phyloP scores from a whole-genome alignment of 2,329 filamentous ascomycete species.

The Aspergillus novofumigatus region DNA sequence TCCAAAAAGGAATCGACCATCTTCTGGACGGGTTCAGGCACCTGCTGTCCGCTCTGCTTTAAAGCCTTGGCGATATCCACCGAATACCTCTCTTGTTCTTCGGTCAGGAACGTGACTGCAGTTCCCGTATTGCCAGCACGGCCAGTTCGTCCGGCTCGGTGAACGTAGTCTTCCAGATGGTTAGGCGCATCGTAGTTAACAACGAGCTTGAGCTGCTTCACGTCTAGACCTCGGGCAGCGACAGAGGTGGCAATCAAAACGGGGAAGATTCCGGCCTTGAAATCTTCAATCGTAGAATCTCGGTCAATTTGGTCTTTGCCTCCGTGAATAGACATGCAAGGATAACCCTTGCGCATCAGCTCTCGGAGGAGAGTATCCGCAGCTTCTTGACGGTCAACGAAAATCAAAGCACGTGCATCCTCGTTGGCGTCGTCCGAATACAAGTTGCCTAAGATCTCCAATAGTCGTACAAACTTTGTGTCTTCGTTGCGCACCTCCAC shows the following conservation, averaged over 20 bases:
- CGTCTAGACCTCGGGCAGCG: constrained; percentile 88
- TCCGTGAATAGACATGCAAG: constrained; percentile 89
- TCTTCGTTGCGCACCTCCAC: constrained; percentile 82
- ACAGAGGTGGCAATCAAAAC: constrained; percentile 94
- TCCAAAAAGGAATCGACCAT: constrained; percentile 69
- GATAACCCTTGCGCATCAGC: constrained; percentile 77
- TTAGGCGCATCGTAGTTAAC: constrained; percentile 95
- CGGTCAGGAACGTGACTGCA: constrained; percentile 88
- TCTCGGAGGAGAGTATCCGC: constrained; percentile 76
- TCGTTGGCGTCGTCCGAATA: constrained; percentile 72
- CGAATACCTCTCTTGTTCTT: constrained; percentile 86
- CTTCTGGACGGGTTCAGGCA: constrained; percentile 65
- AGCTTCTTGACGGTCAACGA: constrained; percentile 88
- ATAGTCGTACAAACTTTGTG: constrained; percentile 75
- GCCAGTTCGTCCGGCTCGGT: constrained; percentile 87
- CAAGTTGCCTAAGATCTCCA: constrained; percentile 82
- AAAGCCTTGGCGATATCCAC: constrained; percentile 85
- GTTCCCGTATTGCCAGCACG: constrained; percentile 92
- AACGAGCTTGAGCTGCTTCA: constrained; percentile 92
- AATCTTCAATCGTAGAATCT: constrained; percentile 86
- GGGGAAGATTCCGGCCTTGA: constrained; percentile 85
- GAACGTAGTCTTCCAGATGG: constrained; percentile 94
- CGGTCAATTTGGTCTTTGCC: constrained; percentile 92
- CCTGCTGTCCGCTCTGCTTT: constrained; percentile 81
- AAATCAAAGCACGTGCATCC: constrained; percentile 83